phyloP scores from a whole-genome alignment of 2,329 filamentous ascomycete species.

The Aspergillus carbonarius region DNA sequence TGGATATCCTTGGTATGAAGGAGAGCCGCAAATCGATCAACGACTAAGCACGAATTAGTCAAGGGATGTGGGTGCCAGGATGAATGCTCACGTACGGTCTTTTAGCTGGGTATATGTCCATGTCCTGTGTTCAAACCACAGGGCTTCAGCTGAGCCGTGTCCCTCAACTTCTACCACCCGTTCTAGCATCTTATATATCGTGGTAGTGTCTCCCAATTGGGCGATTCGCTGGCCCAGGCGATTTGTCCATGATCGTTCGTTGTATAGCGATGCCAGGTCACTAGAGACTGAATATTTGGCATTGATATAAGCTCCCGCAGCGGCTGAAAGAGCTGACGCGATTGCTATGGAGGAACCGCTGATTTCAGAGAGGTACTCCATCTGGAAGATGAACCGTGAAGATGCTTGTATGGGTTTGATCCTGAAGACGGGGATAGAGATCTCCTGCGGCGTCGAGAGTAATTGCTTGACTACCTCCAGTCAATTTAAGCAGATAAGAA shows the following conservation, averaged over 20 bases:
- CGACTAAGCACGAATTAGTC: constrained; percentile 33
- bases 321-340: constrained; percentile 36
- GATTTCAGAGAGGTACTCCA: constrained; percentile 32
- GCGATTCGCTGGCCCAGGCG: constrained; percentile 38
- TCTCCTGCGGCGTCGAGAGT: neutral
- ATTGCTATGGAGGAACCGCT: constrained; percentile 31
- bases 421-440: neutral
- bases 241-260: constrained; percentile 35
- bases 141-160: constrained; percentile 39
- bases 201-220: constrained; percentile 40
- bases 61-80: neutral
- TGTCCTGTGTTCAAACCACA: constrained; percentile 51
- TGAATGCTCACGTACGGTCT: constrained; percentile 32
- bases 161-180: constrained; percentile 41
- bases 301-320: constrained; percentile 44
- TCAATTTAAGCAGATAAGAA: neutral
- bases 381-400: constrained; percentile 4
- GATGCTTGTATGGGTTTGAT: neutral
- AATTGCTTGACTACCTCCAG: neutral
- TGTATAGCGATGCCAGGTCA: constrained; percentile 38
- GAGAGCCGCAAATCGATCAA: constrained; percentile 45
- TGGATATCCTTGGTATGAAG: constrained; percentile 40
- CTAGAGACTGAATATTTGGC: constrained; percentile 44
- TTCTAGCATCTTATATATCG: constrained; percentile 46
- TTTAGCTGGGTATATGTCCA: constrained; percentile 50